Evolutionary conservation across 2,329 filamentous ascomycete species (phyloP), one percentile per base, ranked within the genome.

Genomic region (Pseudomassariella vexata): DNA sequence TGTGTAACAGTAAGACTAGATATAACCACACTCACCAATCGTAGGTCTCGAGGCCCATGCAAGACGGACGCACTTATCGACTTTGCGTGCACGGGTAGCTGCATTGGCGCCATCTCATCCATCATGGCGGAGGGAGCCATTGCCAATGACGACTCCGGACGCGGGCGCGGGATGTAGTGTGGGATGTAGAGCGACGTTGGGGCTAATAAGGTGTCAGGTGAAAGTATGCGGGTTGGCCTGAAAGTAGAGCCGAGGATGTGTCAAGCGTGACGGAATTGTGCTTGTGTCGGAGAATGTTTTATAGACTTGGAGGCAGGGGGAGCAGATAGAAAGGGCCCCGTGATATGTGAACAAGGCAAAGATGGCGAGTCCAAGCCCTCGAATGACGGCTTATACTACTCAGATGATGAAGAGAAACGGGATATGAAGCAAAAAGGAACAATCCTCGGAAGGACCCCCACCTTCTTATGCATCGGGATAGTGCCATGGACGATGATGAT

Each of bases 41-140:
- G 66, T 37, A 77, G 53, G 54, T 77, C 72, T 34, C 62, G 59
- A 33, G 71, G 67, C 5, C 72, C 73, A 63, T 77, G 68, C 49
- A 77, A 57, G 37, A 76, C 71, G 34, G 70, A 74, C 29, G 71
- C 71, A 50, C 54, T 65, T 51, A 75, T 62, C 29, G 59, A 42
- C 50, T 69, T 68, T 15, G 57, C 55, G 44, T 56, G 52, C 38
- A 56, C 52, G 52, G 63, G 58, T 53, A 63, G 50, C 45, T 65
- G 63, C 60, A 60, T 60, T 52, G 63, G 56, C 41, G 55, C 49
- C 38, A 51, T 53, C 46, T 67, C 36, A 16, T 38, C 63, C 48
- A 53, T 51, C 42, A 59, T 64, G 45, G 68, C 68, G 45, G 64
- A 65, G 50, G 69, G 68, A 47, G 67, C 66, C 69, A 73, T 73